phyloP scores from a whole-genome alignment of 1,284 basidiomycete genomes.

The Pyrrhoderma lamaoense region DNA sequence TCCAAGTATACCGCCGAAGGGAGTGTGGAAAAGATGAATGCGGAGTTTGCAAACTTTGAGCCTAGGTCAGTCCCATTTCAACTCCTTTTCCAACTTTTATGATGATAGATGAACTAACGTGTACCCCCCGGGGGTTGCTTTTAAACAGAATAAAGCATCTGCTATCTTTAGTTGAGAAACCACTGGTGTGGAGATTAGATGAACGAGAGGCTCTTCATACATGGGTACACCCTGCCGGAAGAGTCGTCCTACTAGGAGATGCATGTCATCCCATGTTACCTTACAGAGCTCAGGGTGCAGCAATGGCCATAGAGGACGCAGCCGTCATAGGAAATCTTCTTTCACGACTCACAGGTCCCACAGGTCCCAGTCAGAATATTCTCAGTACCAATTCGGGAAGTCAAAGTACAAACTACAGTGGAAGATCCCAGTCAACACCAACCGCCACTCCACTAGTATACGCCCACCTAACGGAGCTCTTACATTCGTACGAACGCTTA shows the following conservation, averaged over 20 bases:
- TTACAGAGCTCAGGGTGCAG: slow-evolving; percentile 26
- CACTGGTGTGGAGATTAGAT: slow-evolving; percentile 31
- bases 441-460: no score
- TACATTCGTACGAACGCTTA: slow-evolving; percentile 42
- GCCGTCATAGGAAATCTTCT: slow-evolving; percentile 43
- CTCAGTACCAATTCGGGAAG: no score
- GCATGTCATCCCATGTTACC: slow-evolving; percentile 43
- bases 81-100: background rate
- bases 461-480: slow-evolving; percentile 32
- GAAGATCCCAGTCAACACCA: no score
- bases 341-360: no score
- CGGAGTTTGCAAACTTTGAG: background rate
- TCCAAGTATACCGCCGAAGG: background rate
- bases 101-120: background rate
- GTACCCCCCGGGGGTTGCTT: background rate
- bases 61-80: background rate
- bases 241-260: slow-evolving; percentile 42
- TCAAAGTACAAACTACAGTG: no score
- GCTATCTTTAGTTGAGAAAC: slow-evolving; percentile 34
- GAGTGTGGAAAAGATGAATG: background rate
- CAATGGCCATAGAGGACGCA: slow-evolving; percentile 45
- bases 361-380: no score
- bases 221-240: slow-evolving; percentile 40
- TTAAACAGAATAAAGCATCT: slow-evolving; percentile 33
- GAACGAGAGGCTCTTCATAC: slow-evolving; percentile 32